Evolutionary conservation across 2,329 filamentous ascomycete genomes (phyloP).

Genomic region (Ambrosiella cleistominuta): DNA sequence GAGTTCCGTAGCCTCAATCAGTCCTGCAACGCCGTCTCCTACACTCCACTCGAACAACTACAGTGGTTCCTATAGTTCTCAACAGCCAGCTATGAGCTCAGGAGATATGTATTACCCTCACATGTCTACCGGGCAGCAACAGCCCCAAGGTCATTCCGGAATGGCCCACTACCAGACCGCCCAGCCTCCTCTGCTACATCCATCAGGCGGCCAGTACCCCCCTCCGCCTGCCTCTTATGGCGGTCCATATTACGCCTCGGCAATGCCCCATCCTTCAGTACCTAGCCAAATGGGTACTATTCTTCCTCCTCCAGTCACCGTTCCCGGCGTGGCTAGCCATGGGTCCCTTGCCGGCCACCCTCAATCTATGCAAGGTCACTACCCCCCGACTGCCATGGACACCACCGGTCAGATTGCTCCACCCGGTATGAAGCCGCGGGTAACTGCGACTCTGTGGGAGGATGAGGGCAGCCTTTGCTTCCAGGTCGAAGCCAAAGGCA

Average conservation of each 20-base stretch:
- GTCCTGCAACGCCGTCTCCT: slow-evolving; percentile 63
- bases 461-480: slow-evolving; percentile 96
- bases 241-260: slow-evolving; percentile 60
- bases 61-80: slow-evolving; percentile 19
- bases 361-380: slow-evolving; percentile 36
- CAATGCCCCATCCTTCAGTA: slow-evolving; percentile 51
- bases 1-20: slow-evolving; percentile 34
- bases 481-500: slow-evolving; percentile 88
- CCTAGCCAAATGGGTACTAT: slow-evolving; percentile 56
- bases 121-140: slow-evolving; percentile 60
- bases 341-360: slow-evolving; percentile 32
- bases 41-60: slow-evolving; percentile 33
- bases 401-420: slow-evolving; percentile 85
- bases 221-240: slow-evolving; percentile 36
- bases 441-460: slow-evolving; percentile 95
- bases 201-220: slow-evolving; percentile 51
- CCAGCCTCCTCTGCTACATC: slow-evolving; percentile 59
- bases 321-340: slow-evolving; percentile 12
- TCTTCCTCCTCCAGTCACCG: slow-evolving; percentile 42
- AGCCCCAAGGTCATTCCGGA: slow-evolving; percentile 42
- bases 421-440: slow-evolving; percentile 85
- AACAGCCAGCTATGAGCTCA: slow-evolving; percentile 59
- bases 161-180: slow-evolving; percentile 66
- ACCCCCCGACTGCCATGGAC: slow-evolving; percentile 49
- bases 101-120: slow-evolving; percentile 78